Evolutionary conservation across 495 filamentous ascomycete species (phyloP), one percentile per base, ranked within the genome.

Genomic region (Xylaria cubensis): DNA sequence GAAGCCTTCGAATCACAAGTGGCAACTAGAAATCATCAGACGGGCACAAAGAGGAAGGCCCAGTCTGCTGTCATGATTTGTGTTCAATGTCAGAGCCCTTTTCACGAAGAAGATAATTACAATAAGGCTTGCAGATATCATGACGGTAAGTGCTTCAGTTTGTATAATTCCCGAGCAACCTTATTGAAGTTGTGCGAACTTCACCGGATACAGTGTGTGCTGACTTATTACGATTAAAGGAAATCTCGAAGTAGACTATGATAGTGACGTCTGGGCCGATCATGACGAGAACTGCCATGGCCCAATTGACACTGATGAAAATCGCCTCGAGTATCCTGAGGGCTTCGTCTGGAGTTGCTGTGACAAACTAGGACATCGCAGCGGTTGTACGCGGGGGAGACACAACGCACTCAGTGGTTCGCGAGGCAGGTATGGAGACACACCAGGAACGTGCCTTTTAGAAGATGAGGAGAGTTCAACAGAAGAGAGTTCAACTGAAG

Each of bases 351-450:
- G 58, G 58, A 39, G 0, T 12, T 61, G 58, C 19, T 61, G 58
- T 39, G 58, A 9, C 10, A 61, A 61, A 41, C 1, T 21, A 19
- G 58, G 58, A 39, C 12, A 61, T 61, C 58, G 58, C 3, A 10
- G 58, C 8, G 58, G 58, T 21, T 61, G 32, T 21, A 61, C 58
- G 4, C 58, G 15, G 10, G 58, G 58, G 1, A 61, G 10, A 21
- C 58, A 61, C 34, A 4, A 39, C 17, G 58, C 58, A 8, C 15
- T 4, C 17, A 13, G 58, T 61, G 19, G 17, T 61, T 34, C 6
- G 17, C 32, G 58, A 61, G 58, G 58, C 34, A 61, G 12, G 19
- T 61, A 61, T 41, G 58, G 32, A 13, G 58, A 61, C 34, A 36
- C 0, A 3, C 58, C 32, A 41, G 58, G 58, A 9, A 39, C 58